Evolutionary conservation across 2,329 filamentous ascomycete genomes (phyloP).

Genomic region (Aureobasidium vineae): DNA sequence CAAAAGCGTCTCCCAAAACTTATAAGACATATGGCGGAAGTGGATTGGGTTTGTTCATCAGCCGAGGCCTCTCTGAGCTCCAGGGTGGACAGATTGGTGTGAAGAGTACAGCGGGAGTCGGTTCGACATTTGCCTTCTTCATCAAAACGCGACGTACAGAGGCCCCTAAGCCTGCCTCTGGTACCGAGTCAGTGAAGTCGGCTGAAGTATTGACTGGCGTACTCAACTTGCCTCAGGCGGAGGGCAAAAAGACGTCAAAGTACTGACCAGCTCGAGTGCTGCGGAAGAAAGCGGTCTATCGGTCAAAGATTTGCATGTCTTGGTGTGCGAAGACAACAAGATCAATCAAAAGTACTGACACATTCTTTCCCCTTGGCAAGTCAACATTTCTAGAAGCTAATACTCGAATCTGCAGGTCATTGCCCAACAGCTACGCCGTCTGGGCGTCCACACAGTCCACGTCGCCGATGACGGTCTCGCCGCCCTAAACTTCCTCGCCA

Average conservation of each 20-base stretch:
- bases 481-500: slow-evolving; percentile 38
- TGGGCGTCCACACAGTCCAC: slow-evolving; percentile 37
- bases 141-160: slow-evolving; percentile 49
- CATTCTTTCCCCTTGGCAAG: neutral
- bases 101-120: slow-evolving; percentile 55
- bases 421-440: slow-evolving; percentile 41
- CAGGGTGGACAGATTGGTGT: slow-evolving; percentile 64
- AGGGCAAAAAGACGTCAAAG: neutral
- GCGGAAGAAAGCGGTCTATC: neutral
- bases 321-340: slow-evolving; percentile 42
- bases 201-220: neutral
- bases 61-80: slow-evolving; percentile 59
- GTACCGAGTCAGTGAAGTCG: neutral
- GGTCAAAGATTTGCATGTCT: neutral
- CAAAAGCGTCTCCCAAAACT: slow-evolving; percentile 12
- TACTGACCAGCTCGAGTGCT: neutral
- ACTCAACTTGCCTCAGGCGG: neutral
- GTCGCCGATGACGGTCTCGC: slow-evolving; percentile 44
- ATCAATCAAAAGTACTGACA: slow-evolving; percentile 39
- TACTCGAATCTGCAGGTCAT: slow-evolving; percentile 34
- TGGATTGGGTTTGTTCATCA: slow-evolving; percentile 67
- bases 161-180: neutral
- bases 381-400: slow-evolving; percentile 25
- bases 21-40: slow-evolving; percentile 63
- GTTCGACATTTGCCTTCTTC: slow-evolving; percentile 66